Evolutionary conservation across 352 stramenopile genomes (phyloP).

Genomic region (Globisporangium alternatum): DNA sequence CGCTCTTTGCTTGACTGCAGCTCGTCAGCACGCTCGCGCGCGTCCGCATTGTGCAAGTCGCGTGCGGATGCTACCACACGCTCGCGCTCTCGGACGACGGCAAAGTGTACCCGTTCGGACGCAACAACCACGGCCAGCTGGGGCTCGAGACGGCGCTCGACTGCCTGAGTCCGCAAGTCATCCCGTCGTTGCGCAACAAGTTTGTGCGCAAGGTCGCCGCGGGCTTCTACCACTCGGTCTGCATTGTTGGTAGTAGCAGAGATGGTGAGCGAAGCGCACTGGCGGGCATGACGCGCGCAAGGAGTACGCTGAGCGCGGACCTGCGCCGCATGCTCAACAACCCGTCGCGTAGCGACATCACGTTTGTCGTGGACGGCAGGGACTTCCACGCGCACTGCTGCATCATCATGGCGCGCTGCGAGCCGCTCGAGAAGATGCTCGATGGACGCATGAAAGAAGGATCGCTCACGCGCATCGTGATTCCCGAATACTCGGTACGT

Average conservation of each 20-base stretch:
- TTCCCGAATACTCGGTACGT: conserved; percentile 73
- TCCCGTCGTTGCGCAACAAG: conserved; percentile 54
- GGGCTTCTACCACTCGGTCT: conserved; percentile 92
- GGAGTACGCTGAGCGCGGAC: conserved; percentile 59
- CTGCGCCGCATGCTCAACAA: conserved; percentile 86
- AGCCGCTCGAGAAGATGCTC: conserved; percentile 90
- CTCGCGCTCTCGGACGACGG: conserved; percentile 79
- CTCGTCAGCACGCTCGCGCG: conserved; percentile 45
- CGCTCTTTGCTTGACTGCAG: conserved; percentile 26
- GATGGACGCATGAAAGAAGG: conserved; percentile 85
- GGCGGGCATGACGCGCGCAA: not conserved
- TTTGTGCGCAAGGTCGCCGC: conserved; percentile 79
- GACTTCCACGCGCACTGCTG: conserved; percentile 77
- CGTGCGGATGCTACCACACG: conserved; percentile 87
- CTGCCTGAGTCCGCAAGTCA: conserved; percentile 70
- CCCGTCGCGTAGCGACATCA: conserved; percentile 71
- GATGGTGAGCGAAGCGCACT: conserved; percentile 10
- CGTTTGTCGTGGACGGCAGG: conserved; percentile 76
- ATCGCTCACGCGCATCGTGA: conserved; percentile 55
- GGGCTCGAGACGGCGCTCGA: conserved; percentile 73
- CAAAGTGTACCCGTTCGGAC: conserved; percentile 89
- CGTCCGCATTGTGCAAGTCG: conserved; percentile 63
- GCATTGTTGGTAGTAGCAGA: conserved; percentile 32
- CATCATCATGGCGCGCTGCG: conserved; percentile 86
- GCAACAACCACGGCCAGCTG: conserved; percentile 94